Conservation (phyloP, 2,329 filamentous ascomycete genomes). For the Diaporthe sp. region DNA sequence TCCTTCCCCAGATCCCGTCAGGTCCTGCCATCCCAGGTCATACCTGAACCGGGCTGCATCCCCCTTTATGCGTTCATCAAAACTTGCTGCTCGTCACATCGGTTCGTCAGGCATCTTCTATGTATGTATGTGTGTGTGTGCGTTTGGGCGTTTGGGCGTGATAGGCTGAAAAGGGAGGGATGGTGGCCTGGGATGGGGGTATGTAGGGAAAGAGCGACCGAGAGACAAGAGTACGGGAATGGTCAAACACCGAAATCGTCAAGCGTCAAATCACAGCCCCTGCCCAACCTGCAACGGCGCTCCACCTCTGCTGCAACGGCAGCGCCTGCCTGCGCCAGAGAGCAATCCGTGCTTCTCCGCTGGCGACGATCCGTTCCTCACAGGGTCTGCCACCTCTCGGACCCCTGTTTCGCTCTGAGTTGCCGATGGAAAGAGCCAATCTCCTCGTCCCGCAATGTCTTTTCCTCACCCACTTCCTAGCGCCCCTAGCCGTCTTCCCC, state of each 20-base stretch:
- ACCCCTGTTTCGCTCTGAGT: conserved; percentile 23
- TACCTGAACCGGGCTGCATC: conserved; percentile 12
- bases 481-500: conserved; percentile 35
- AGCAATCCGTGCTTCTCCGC: conserved; percentile 28
- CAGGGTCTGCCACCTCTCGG: conserved; percentile 15
- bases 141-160: neutral
- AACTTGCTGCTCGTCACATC: conserved; percentile 2
- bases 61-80: conserved; percentile 30
- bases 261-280: conserved; percentile 33
- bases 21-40: conserved; percentile 7
- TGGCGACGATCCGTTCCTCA: conserved; percentile 30
- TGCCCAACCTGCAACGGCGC: conserved; percentile 10
- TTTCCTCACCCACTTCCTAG: conserved; percentile 21
- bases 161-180: neutral
- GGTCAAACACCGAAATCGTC: conserved; percentile 10
- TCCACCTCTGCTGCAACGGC: conserved; percentile 26
- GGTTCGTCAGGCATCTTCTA: conserved; percentile 7
- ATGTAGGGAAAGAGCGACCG: conserved; percentile 5
- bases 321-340: conserved; percentile 16
- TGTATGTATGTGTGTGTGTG: neutral
- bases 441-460: conserved; percentile 38
- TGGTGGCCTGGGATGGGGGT: conserved; percentile 10
- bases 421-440: conserved; percentile 35
- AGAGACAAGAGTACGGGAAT: conserved; percentile 10
- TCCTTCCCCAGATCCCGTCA: neutral